Base-by-base conservation (phyloP, 1,284 basidiomycete genomes). In the Austroboletus niveus region DNA sequence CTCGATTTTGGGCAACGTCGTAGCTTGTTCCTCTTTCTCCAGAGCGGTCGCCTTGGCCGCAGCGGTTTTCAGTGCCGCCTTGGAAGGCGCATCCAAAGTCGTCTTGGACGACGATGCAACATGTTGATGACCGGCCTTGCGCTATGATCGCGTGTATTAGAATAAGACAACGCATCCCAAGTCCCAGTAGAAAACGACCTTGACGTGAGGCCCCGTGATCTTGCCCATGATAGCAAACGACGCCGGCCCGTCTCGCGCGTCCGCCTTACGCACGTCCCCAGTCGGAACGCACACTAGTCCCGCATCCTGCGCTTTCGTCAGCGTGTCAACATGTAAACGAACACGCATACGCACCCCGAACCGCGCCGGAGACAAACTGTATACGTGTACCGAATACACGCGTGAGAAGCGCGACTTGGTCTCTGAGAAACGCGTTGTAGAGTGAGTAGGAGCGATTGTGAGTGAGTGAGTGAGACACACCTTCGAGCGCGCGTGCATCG, bases 341-440 rank as follows among this genome's bases (percentile, higher is more conserved):
- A n/a, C 11, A 17, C 8, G 12, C 27, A 32, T 8, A 72, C 82
- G 45, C 64, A 87, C 87, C 42, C 69, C 72, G 41, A 89, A 63
- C 7, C 74, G 75, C 2, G 80, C 76, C 1, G 85, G 80, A 2
- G 87, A 81, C 29, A 90, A 60, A 58, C 84, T 80, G 62, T 90
- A 88, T 4, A 90, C 65, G 58, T 87, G 80, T 15, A 81, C 70
- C 1, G 78, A 78, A 55, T 75, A 62, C 24, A 87, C 60, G 27
- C 71, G 73, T 1, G 62, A 58, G 57, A 83, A 87, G 46, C 75
- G 71, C 4, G 70, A 61, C 62, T 76, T 81, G 0, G 75, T 72
- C 49, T 60, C 86, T 88, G 45, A 20, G 42, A 47, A 30, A 29
- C 20, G 35, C 15, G n/a, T 22, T 22, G 35, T 12, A 17, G n/a